A percentile compares a stretch with the other conserved stretches of the same genome.
Evolutionary conservation across 352 stramenopile genomes (phyloP).

Genomic region (Phytophthora multivora): DNA sequence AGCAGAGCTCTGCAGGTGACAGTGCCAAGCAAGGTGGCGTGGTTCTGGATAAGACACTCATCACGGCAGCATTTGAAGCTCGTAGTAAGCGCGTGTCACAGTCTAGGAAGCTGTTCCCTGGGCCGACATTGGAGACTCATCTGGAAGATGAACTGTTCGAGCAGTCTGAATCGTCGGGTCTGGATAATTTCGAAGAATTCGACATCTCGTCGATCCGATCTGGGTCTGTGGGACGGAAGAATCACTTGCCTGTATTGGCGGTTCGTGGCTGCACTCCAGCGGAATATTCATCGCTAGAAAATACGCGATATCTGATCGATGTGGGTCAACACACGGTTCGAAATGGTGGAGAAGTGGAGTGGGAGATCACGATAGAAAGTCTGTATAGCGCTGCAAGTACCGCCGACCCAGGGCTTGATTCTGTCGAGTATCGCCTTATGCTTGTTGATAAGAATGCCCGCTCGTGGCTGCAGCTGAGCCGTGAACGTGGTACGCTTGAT

Average conservation of each 20-base stretch:
- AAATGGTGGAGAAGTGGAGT: constrained; percentile 87
- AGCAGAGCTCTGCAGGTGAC: constrained; percentile 42
- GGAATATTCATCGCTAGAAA: constrained; percentile 83
- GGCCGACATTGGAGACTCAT: constrained; percentile 44
- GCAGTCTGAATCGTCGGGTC: constrained; percentile 45
- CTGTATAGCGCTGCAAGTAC: constrained; percentile 49
- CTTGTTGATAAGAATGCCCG: constrained; percentile 75
- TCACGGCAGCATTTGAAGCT: constrained; percentile 67
- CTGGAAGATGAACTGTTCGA: constrained; percentile 44
- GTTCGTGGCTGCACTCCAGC: constrained; percentile 84
- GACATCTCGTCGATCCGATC: constrained; percentile 72
- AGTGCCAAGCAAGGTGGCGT: constrained; percentile 41
- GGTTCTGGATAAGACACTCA: constrained; percentile 42
- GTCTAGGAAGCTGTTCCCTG: constrained; percentile 47
- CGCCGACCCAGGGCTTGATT: constrained; percentile 45
- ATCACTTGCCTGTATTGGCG: constrained; percentile 60
- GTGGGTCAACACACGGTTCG: constrained; percentile 87
- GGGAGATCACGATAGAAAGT: constrained; percentile 89
- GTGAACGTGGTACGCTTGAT: constrained; percentile 79
- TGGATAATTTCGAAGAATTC: constrained; percentile 82
- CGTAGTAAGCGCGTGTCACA: constrained; percentile 62
- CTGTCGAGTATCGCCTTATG: constrained; percentile 78
- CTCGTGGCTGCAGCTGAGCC: constrained; percentile 83
- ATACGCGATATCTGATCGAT: constrained; percentile 86
- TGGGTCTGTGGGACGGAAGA: constrained; percentile 41